Conservation (phyloP, 164 flowering plant species). For the Hamamelis virginiana region DNA sequence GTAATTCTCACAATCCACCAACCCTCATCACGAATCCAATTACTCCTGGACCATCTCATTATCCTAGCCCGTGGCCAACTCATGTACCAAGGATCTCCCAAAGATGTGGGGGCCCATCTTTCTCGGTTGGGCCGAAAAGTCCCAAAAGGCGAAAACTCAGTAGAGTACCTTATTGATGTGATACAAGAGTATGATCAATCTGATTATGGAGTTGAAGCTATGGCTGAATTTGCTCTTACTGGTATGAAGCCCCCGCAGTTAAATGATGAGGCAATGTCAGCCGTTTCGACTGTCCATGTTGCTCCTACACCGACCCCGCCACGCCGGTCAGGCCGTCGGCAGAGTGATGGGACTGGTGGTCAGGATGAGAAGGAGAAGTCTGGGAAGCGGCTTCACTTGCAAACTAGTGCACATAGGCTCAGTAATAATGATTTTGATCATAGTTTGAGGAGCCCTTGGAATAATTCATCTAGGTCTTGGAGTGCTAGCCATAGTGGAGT, state of each 20-base stretch:
- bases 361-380: background rate
- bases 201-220: slow-evolving; percentile 48
- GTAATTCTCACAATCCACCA: slow-evolving; percentile 80
- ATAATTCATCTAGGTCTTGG: slow-evolving; percentile 49
- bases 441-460: slow-evolving; percentile 58
- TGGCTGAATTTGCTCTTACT: slow-evolving; percentile 57
- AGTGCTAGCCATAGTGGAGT: slow-evolving; percentile 45
- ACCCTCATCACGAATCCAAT: slow-evolving; percentile 58
- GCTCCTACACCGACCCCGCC: slow-evolving; percentile 34
- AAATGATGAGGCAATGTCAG: slow-evolving; percentile 36
- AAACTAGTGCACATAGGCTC: slow-evolving; percentile 9
- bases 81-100: slow-evolving; percentile 71
- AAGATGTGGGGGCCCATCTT: slow-evolving; percentile 48
- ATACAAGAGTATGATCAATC: slow-evolving; percentile 71
- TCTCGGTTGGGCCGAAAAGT: slow-evolving; percentile 57
- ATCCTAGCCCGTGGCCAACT: slow-evolving; percentile 64
- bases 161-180: slow-evolving; percentile 64
- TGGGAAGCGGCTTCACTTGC: slow-evolving; percentile 33
- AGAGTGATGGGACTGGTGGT: background rate
- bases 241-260: slow-evolving; percentile 58
- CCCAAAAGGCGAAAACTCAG: slow-evolving; percentile 57
- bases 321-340: background rate
- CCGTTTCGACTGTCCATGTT: slow-evolving; percentile 25
- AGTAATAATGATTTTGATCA: slow-evolving; percentile 44
- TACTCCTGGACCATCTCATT: slow-evolving; percentile 63